These are phyloP conservation scores for Hyphopichia burtonii DNA, from an alignment of 1,139 yeast genomes.

Conservation along the genomic window DNA sequence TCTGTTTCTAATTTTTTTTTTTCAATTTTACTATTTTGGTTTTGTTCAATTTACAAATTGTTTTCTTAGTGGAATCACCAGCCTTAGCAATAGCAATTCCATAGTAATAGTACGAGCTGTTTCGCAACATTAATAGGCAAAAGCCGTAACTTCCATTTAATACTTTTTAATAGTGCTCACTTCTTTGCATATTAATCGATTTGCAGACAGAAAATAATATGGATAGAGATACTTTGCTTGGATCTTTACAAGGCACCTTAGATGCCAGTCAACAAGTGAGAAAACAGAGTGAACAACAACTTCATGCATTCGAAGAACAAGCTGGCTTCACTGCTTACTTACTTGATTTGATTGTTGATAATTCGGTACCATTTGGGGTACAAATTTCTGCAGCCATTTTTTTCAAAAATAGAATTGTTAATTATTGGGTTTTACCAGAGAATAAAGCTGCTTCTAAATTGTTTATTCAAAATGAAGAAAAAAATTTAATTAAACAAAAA, in stretches of 20 bases:
- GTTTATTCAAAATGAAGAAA: conserved; percentile 48
- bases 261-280: conserved; percentile 40
- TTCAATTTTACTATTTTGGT: background rate
- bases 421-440: conserved; percentile 55
- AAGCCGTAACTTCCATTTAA: background rate
- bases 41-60: too few species aligned
- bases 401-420: conserved; percentile 61
- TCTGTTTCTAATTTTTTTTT: background rate
- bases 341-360: conserved; percentile 52
- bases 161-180: too few species aligned
- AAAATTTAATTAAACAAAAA: conserved; percentile 49
- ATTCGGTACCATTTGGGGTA: conserved; percentile 43
- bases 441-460: conserved; percentile 26
- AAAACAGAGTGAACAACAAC: conserved; percentile 42
- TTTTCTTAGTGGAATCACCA: background rate
- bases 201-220: conserved; percentile 14
- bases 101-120: too few species aligned
- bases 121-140: background rate
- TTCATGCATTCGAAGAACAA: conserved; percentile 40
- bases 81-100: background rate
- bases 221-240: conserved; percentile 44
- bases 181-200: too few species aligned
- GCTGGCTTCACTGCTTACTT: conserved; percentile 61
- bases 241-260: conserved; percentile 44
- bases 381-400: conserved; percentile 65